A percentile compares a stretch with the other conserved stretches of the same genome.
Conservation (phyloP, 2,329 filamentous ascomycete species). For the Colletotrichum acutatum region DNA sequence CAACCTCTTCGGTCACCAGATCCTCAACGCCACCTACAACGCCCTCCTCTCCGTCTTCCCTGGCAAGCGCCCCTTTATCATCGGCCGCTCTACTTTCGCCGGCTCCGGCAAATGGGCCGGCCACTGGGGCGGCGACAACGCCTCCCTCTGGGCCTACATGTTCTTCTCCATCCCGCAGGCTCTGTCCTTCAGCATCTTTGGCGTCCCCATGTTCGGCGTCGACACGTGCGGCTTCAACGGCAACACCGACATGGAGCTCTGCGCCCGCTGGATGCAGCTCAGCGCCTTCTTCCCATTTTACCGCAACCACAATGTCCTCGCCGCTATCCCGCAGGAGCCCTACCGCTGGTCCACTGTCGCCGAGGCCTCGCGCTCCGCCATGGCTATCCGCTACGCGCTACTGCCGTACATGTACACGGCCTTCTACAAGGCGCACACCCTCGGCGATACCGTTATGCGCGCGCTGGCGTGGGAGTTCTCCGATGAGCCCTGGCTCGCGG, state of each 20-base stretch:
- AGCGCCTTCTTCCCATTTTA: constrained; percentile 83
- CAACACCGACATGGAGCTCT: constrained; percentile 76
- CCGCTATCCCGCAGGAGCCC: constrained; percentile 73
- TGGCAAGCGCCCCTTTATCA: constrained; percentile 82
- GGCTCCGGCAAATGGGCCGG: constrained; percentile 81
- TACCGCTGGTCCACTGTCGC: constrained; percentile 76
- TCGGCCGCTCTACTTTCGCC: constrained; percentile 84
- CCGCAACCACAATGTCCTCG: constrained; percentile 77
- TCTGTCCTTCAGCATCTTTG: constrained; percentile 76
- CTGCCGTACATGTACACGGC: constrained; percentile 83
- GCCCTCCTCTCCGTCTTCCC: constrained; percentile 73
- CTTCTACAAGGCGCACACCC: constrained; percentile 73
- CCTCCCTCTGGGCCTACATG: constrained; percentile 77
- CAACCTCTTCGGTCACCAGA: constrained; percentile 80
- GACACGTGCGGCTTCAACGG: constrained; percentile 78
- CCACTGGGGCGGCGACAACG: constrained; percentile 86
- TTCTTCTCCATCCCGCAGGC: constrained; percentile 83
- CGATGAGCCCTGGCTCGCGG: constrained; percentile 73
- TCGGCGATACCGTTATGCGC: constrained; percentile 77
- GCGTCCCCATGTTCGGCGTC: constrained; percentile 81
- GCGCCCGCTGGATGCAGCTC: constrained; percentile 79
- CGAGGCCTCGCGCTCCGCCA: constrained; percentile 72
- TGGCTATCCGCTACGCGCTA: constrained; percentile 76
- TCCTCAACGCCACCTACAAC: constrained; percentile 81
- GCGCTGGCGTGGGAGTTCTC: constrained; percentile 81